Evolutionary conservation across 2,329 filamentous ascomycete genomes (phyloP), one percentile per base, ranked within the genome.

Genomic region (Diaporthe citri): DNA sequence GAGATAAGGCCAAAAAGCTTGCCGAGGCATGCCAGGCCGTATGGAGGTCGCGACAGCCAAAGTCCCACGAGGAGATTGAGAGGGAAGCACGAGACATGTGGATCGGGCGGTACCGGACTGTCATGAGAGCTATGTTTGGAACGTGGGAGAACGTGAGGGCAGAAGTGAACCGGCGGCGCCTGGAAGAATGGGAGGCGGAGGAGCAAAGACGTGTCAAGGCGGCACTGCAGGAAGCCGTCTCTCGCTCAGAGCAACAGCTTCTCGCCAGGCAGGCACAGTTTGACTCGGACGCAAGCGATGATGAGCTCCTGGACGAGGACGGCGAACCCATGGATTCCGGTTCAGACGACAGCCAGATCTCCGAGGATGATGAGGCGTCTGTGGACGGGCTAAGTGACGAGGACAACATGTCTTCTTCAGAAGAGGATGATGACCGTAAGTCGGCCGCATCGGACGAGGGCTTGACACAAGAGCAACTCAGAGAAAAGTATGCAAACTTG

Each of bases 21-120:
- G 96, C 96, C 1, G 91, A 94, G 80, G 93, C 94, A 59, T 95
- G 94, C 79, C 88, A 93, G 71, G 93, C 95, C 20, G 93, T 93
- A 81, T 96, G 94, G 93, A 87, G 92, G 71, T 87, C 91, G 72
- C 90, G 91, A 72, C 93, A 95, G 78, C 93, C 93, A 15, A 95
- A 95, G 79, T 92, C 93, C 0, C 87, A 90, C 1, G 95, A 98
- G 80, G 93, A 98, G 81, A 89, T 98, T 25, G 92, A 96, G 79
- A 90, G 90, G 20, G 96, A 98, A 81, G 92, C 94, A 75, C 88
- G 90, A 71, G 91, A 93, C 34, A 88, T 92, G 79, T 92, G 92
- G 83, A 87, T 92, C 76, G 85, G 86, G 60, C 90, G 91, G 39
- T 97, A 97, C 82, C 94, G 91, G 76, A 89, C 92, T 75, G 90